phyloP scores from a whole-genome alignment of 2,329 filamentous ascomycete genomes.

The Fusarium domesticum region DNA sequence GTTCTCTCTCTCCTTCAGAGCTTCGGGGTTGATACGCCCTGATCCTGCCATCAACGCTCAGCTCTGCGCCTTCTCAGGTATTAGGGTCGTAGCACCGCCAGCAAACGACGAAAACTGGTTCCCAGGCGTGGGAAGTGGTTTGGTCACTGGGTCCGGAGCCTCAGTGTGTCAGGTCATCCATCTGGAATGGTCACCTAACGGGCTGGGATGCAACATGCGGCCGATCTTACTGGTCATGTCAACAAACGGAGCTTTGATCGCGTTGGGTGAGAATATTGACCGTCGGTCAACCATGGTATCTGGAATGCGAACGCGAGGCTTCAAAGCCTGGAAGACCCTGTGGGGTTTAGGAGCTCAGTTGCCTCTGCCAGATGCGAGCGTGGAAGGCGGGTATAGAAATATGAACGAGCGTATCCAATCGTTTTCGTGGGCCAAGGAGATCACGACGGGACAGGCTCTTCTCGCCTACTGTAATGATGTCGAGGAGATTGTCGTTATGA shows the following conservation, averaged over 20 bases:
- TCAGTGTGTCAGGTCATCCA: conserved; percentile 54
- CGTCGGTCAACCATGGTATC: conserved; percentile 26
- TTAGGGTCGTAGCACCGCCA: conserved; percentile 30
- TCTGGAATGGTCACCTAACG: conserved; percentile 57
- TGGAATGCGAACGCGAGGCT: conserved; percentile 37
- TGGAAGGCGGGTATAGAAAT: conserved; percentile 31
- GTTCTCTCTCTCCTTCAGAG: conserved; percentile 35
- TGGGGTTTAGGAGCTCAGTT: conserved; percentile 55
- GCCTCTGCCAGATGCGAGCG: conserved; percentile 44
- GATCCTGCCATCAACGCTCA: conserved; percentile 45
- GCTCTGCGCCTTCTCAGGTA: conserved; percentile 40
- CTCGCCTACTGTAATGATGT: conserved; percentile 52
- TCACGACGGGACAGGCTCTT: conserved; percentile 41
- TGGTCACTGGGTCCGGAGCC: conserved; percentile 46
- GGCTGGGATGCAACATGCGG: conserved; percentile 52
- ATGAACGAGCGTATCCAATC: conserved; percentile 47
- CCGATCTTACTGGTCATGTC: conserved; percentile 51
- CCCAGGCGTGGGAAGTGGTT: conserved; percentile 44
- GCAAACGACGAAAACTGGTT: conserved; percentile 32
- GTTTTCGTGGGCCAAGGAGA: conserved; percentile 52
- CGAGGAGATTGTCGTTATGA: conserved; percentile 50
- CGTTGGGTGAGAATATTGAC: conserved; percentile 49
- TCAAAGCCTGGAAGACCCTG: conserved; percentile 51
- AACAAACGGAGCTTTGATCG: conserved; percentile 47
- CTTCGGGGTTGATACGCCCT: conserved; percentile 36